Base-by-base conservation (phyloP, 2,329 filamentous ascomycete species). In the Pestalotiopsis sp. region DNA sequence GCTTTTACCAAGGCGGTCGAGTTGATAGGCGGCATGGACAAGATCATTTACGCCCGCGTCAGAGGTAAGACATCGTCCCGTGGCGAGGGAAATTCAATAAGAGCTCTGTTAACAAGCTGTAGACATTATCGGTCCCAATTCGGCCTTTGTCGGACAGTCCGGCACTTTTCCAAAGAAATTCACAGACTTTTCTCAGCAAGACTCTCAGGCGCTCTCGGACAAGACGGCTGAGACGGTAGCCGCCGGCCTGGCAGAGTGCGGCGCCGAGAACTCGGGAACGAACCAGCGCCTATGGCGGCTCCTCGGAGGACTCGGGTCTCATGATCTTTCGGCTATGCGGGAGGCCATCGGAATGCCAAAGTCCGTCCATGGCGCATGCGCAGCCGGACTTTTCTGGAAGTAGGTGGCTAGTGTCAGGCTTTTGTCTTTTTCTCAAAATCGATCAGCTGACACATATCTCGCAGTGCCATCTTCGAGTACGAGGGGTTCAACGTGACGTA, bases 401-500 rank as follows among this genome's bases (percentile, higher is more conserved):
- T 58, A 26, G 26, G 26, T 58, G 22, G 5, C 26, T 14, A 5
- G 4, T 3, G 22, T 58, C 24, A 26, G 11, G 5, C 4, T 9
- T 35, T 35, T 35, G 2, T 35, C 6, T 35, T 35, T 35, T 35
- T 35, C 30, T 10, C n/a, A 35, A 14, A 58, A 7, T 26, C 20
- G 56, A 17, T 26, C 9, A 24, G 26, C 56, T 35, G 56, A 52
- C 44, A 48, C n/a, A 52, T 52, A 9, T n/a, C 44, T n/a, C 17
- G 7, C 17, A 52, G 44, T 52, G 44, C 44, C 6, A 52, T 52
- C 3, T 52, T 52, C 9, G 44, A 52, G 44, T 52, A 52, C n/a
- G 44, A 52, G n/a, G 44, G 44, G 17, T 58, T 58, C 56, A 86
- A 81, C 0, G 77, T 85, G 3, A 78, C 82, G n/a, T 88, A 87